These are phyloP conservation scores for Phoma sp. DNA, from an alignment of 2,329 filamentous ascomycete species.

Conservation along the genomic window DNA sequence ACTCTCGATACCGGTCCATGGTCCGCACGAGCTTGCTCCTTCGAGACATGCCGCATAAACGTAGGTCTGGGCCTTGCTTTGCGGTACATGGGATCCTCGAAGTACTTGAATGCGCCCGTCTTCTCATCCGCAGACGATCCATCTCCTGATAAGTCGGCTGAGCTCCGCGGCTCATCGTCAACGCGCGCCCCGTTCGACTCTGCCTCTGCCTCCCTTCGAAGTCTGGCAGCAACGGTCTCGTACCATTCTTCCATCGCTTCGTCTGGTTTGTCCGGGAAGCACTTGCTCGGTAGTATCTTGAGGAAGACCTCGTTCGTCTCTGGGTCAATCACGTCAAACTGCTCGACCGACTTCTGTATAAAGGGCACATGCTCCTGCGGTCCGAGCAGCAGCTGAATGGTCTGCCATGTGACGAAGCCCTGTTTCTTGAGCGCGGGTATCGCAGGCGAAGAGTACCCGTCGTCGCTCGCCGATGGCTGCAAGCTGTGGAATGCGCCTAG, in stretches of 20 bases:
- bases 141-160: constrained; percentile 47
- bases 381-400: constrained; percentile 84
- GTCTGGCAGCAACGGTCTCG: constrained; percentile 72
- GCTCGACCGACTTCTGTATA: constrained; percentile 78
- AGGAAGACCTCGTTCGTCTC: constrained; percentile 66
- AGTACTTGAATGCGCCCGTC: constrained; percentile 56
- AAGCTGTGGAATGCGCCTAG: constrained; percentile 90
- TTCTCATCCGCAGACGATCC: constrained; percentile 51
- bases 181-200: constrained; percentile 33
- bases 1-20: constrained; percentile 41
- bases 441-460: constrained; percentile 76
- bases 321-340: constrained; percentile 79
- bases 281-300: constrained; percentile 69
- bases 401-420: constrained; percentile 94
- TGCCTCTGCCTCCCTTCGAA: constrained; percentile 68
- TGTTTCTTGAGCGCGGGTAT: constrained; percentile 82
- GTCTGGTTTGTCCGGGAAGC: constrained; percentile 77
- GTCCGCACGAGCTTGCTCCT: constrained; percentile 38
- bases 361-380: constrained; percentile 89
- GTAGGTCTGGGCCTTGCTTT: constrained; percentile 54
- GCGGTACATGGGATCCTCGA: constrained; percentile 58
- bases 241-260: constrained; percentile 88
- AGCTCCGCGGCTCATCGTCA: constrained; percentile 39
- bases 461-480: constrained; percentile 69
- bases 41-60: constrained; percentile 52